Conservation (phyloP, 1,139 yeast genomes). For the Scheffersomyces stambukii region DNA sequence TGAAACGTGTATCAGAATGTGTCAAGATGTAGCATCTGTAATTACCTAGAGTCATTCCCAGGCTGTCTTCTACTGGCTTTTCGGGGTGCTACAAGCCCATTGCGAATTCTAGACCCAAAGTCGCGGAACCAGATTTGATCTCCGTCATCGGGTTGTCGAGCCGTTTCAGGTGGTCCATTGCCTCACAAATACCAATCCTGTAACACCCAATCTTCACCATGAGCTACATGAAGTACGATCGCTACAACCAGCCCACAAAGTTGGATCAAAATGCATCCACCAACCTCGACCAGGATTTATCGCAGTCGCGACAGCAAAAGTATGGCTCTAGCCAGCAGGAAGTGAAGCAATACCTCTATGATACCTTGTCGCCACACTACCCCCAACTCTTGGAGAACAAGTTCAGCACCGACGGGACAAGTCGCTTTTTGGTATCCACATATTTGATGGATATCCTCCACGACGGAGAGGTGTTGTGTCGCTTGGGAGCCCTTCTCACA, state of each 20-base stretch:
- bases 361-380: conserved; percentile 7
- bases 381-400: conserved; percentile 10
- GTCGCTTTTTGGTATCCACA: conserved; percentile 4
- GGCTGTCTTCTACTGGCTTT: too few relatives aligned
- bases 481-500: conserved; percentile 30
- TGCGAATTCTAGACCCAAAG: too few relatives aligned
- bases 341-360: conserved; percentile 48
- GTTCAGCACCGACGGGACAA: conserved; percentile 5
- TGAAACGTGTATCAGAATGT: too few relatives aligned
- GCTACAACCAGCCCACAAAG: conserved; percentile 9
- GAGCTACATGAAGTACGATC: conserved; percentile 12
- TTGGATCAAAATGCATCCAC: conserved; percentile 30
- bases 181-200: too few relatives aligned
- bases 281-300: conserved; percentile 57
- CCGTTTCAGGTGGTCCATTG: too few relatives aligned
- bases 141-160: too few relatives aligned
- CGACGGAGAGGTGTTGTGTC: conserved; percentile 65
- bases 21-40: too few relatives aligned
- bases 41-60: too few relatives aligned
- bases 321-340: conserved; percentile 44
- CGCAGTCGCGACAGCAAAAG: conserved; percentile 41
- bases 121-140: too few relatives aligned
- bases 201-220: too few relatives aligned
- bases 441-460: conserved; percentile 52
- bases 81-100: too few relatives aligned